Conservation (phyloP, 1,284 basidiomycete genomes). For the Malassezia vespertilionis region DNA sequence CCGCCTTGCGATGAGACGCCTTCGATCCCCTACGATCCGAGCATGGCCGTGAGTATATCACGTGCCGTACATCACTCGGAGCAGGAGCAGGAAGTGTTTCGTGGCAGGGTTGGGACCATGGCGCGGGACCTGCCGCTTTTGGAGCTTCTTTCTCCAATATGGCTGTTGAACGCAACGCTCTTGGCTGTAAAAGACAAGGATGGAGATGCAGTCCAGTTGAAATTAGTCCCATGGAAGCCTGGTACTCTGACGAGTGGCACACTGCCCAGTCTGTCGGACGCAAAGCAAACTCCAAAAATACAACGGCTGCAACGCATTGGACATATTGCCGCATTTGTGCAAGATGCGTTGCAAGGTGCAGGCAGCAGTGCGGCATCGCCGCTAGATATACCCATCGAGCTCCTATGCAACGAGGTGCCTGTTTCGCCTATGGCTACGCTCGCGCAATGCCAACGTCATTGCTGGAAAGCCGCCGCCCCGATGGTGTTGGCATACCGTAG, state of each 20-base stretch:
- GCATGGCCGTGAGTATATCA: not conserved
- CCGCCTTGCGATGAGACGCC: constrained; percentile 1
- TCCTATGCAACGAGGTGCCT: constrained; percentile 8
- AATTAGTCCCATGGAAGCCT: too few relatives aligned
- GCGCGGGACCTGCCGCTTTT: constrained; percentile 4
- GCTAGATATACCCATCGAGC: constrained; percentile 5
- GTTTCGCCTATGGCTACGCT: constrained; percentile 1
- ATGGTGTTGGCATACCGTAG: constrained; percentile 7
- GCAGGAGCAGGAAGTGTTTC: not conserved
- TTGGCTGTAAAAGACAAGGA: too few relatives aligned
- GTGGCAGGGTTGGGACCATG: not conserved
- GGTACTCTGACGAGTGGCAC: too few relatives aligned
- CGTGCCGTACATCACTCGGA: not conserved
- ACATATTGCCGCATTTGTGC: too few relatives aligned
- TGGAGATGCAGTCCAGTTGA: too few relatives aligned
- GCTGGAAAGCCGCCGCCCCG: not conserved
- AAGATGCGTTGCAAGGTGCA: too few relatives aligned
- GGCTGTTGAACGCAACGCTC: constrained; percentile 6
- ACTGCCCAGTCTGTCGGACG: too few relatives aligned
- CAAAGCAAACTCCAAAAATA: too few relatives aligned
- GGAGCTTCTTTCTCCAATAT: constrained; percentile 8
- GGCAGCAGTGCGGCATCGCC: not conserved
- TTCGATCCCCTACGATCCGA: not conserved
- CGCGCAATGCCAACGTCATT: constrained; percentile 4
- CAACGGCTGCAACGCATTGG: too few relatives aligned